phyloP scores from a whole-genome alignment of 495 filamentous ascomycete species.

The Daldinia bambusicola region DNA sequence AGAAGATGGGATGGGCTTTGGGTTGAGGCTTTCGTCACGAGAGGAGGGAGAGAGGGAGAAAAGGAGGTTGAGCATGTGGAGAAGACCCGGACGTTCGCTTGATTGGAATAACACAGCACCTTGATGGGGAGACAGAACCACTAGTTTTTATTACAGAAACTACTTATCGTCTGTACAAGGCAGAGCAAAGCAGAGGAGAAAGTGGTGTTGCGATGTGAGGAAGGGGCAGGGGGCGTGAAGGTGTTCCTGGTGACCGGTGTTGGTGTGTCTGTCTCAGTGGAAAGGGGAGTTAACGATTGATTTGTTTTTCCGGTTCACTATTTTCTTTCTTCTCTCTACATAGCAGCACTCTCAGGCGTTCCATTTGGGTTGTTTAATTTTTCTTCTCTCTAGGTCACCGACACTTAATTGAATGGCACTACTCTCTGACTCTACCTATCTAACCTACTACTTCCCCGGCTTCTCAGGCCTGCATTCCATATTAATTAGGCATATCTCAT shows the following conservation, averaged over 20 bases:
- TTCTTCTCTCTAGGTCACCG: constrained; percentile 11
- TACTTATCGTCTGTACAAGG: constrained; percentile 6
- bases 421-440: constrained; percentile 11
- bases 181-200: background rate
- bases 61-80: background rate
- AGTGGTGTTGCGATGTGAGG: background rate
- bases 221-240: constrained; percentile 20
- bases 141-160: background rate
- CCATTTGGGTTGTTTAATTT: constrained; percentile 7
- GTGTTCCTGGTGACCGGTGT: constrained; percentile 36
- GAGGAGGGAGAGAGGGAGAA: background rate
- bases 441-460: background rate
- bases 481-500: background rate
- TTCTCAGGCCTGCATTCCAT: background rate
- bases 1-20: background rate
- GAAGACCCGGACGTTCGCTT: constrained; percentile 4
- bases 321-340: constrained; percentile 25
- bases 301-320: constrained; percentile 18
- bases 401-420: constrained; percentile 35
- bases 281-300: constrained; percentile 22
- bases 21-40: background rate
- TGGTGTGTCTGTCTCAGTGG: constrained; percentile 19
- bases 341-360: constrained; percentile 38
- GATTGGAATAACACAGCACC: background rate
- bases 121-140: constrained; percentile 21